phyloP scores from a whole-genome alignment of 306 rosid genomes.

The Quercus cerris region DNA sequence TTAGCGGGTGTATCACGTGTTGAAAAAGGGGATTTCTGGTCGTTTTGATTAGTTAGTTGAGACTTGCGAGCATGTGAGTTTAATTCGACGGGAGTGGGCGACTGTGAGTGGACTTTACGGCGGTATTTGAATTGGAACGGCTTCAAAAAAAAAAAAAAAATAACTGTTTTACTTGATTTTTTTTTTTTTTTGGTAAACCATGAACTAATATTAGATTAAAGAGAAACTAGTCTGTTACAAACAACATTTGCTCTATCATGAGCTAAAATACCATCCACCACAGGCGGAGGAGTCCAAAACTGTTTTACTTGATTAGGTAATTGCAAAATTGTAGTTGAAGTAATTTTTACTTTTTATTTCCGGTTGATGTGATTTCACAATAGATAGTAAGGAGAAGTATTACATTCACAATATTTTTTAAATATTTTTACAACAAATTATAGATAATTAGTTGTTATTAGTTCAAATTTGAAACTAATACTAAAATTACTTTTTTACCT shows the following conservation, averaged over 20 bases:
- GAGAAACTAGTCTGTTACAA: too few species aligned
- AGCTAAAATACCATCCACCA: too few species aligned
- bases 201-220: too few species aligned
- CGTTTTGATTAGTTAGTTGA: background rate
- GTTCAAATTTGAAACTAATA: too few species aligned
- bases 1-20: background rate
- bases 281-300: too few species aligned
- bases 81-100: background rate
- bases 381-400: accelerated
- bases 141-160: background rate
- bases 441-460: too few species aligned
- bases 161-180: background rate
- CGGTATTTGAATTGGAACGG: slow-evolving; percentile 1
- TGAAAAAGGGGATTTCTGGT: background rate
- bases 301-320: background rate
- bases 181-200: too few species aligned
- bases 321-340: background rate
- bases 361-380: too few species aligned
- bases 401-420: accelerated
- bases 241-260: too few species aligned
- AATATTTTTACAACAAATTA: too few species aligned
- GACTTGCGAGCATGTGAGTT: background rate
- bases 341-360: too few species aligned
- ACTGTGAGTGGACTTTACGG: background rate
- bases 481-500: too few species aligned